These are phyloP conservation scores for Spiraea crenata DNA, from an alignment of 331 rosid genomes.

Conservation along the genomic window DNA sequence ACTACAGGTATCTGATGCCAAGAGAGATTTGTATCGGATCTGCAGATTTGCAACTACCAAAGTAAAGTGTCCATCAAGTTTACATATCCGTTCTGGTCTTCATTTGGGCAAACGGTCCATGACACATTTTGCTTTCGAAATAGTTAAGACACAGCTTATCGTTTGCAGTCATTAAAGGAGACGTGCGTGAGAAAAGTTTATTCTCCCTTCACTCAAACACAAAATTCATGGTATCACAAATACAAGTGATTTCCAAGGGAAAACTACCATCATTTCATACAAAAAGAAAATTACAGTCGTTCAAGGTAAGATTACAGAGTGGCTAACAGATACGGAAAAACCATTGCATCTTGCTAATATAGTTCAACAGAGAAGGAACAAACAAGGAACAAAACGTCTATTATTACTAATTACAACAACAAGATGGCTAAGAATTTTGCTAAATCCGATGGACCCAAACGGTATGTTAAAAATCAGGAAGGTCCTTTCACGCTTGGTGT, in stretches of 20 bases:
- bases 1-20: no score
- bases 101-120: no score
- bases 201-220: no score
- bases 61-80: no score
- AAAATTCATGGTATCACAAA: not conserved
- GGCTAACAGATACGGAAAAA: not conserved
- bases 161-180: no score
- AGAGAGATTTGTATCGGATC: no score
- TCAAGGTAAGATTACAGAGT: not conserved
- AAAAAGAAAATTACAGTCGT: not conserved
- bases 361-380: not conserved
- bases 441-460: not conserved
- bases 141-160: no score
- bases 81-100: no score
- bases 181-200: no score
- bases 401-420: conserved; percentile 47
- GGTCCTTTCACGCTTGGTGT: conserved; percentile 30
- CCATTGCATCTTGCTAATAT: not conserved
- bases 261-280: not conserved
- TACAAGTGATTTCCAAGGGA: no score
- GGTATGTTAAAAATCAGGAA: not conserved
- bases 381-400: not conserved
- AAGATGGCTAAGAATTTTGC: not conserved
- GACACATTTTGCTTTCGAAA: no score
- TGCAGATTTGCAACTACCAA: no score